Conservation (phyloP, 2,329 filamentous ascomycete genomes). For the Alternaria viburni region DNA sequence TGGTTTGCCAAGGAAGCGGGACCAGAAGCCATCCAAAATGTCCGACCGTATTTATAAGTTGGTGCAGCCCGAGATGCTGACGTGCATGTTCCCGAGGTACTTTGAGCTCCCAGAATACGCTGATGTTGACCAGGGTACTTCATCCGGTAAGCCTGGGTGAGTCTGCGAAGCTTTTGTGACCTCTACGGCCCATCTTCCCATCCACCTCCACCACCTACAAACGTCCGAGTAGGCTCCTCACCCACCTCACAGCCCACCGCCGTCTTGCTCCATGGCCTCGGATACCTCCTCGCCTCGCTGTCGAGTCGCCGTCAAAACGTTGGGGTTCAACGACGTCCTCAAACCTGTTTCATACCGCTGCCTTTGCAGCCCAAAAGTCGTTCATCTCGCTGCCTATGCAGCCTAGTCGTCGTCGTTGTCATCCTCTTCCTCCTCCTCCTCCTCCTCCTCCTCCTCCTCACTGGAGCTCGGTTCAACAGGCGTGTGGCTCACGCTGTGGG, state of each 20-base stretch:
- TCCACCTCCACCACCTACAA: neutral
- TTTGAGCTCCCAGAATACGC: neutral
- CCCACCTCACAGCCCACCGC: neutral
- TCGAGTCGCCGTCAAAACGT: neutral
- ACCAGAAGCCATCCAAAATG: neutral
- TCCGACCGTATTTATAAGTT: neutral
- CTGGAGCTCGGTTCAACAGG: neutral
- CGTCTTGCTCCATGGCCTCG: too few species aligned
- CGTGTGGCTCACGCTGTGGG: neutral
- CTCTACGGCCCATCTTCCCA: neutral
- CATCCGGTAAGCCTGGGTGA: neutral
- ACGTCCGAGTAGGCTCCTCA: neutral
- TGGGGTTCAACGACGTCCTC: neutral
- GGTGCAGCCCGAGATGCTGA: neutral
- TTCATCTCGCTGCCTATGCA: neutral
- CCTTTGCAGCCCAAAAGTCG: neutral
- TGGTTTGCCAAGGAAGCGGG: conserved; percentile 11
- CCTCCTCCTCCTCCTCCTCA: neutral
- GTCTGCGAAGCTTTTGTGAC: neutral
- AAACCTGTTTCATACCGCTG: neutral
- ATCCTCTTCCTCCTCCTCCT: neutral
- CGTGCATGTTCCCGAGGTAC: neutral
- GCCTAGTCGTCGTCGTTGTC: neutral
- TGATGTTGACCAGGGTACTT: neutral
- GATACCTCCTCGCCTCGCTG: neutral